Evolutionary conservation across 805 yeast species (phyloP).

Genomic region (Wickerhamomyces xylosicus): DNA sequence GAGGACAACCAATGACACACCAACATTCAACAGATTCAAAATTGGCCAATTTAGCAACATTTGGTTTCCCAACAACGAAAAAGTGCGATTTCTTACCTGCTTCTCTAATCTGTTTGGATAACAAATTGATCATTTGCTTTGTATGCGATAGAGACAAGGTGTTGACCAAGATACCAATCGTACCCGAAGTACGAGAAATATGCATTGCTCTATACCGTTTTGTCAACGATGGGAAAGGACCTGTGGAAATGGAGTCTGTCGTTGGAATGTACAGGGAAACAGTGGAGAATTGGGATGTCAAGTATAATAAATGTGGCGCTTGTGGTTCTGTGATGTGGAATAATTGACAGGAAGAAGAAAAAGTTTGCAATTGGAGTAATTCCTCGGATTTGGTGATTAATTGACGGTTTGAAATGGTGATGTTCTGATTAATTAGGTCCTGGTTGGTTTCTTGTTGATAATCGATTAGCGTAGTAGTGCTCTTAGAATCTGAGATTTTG

Average conservation of each 20-base stretch:
- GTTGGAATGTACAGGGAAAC: slow-evolving; percentile 41
- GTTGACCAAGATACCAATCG: slow-evolving; percentile 84
- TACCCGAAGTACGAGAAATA: slow-evolving; percentile 82
- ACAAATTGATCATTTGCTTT: slow-evolving; percentile 48
- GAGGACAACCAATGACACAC: slow-evolving; percentile 92
- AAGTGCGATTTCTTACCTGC: slow-evolving; percentile 89
- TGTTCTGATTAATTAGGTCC: neutral
- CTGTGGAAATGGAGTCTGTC: slow-evolving; percentile 25
- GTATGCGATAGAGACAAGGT: slow-evolving; percentile 78
- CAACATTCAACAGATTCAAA: slow-evolving; percentile 91
- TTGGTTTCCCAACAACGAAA: slow-evolving; percentile 96
- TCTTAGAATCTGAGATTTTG: slow-evolving; percentile 20
- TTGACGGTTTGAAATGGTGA: slow-evolving; percentile 22
- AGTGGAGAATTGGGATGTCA: slow-evolving; percentile 59
- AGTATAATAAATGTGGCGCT: slow-evolving; percentile 64
- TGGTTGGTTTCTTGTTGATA: slow-evolving; percentile 12
- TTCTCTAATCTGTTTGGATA: slow-evolving; percentile 47
- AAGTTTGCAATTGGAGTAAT: neutral
- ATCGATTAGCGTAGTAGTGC: slow-evolving; percentile 33
- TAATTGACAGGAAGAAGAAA: slow-evolving; percentile 18
- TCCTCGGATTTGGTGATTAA: slow-evolving; percentile 17
- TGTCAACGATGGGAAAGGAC: slow-evolving; percentile 73
- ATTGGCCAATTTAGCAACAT: slow-evolving; percentile 93
- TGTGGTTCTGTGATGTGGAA: slow-evolving; percentile 70
- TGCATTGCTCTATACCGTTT: slow-evolving; percentile 81